Evolutionary conservation across 805 yeast genomes (phyloP).

Genomic region (Yarrowia sp.): DNA sequence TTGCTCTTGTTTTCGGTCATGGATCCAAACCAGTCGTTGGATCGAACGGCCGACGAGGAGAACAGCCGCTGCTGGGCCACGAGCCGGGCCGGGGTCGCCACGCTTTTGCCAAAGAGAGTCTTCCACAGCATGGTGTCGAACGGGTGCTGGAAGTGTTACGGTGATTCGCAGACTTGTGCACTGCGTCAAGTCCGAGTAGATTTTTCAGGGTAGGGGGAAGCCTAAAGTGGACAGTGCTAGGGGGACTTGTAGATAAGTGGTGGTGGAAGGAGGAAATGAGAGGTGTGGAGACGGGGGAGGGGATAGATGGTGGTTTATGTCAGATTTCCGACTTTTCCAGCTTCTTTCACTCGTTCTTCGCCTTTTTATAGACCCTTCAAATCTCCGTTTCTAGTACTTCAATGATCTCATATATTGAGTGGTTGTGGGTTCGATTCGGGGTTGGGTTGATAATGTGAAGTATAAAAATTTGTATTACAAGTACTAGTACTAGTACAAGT

Average conservation of each 20-base stretch:
- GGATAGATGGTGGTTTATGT: no score
- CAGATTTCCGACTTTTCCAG: no score
- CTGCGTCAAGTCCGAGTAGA: not conserved
- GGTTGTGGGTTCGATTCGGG: not conserved
- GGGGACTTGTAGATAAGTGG: no score
- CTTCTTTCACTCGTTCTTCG: no score
- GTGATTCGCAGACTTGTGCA: not conserved
- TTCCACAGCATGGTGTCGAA: not conserved
- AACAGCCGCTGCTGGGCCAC: conserved; percentile 2
- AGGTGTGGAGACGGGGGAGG: no score
- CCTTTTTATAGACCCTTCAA: no score
- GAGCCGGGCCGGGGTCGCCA: not conserved
- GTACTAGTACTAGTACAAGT: no score
- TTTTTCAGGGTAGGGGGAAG: conserved; percentile 2
- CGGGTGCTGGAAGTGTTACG: no score
- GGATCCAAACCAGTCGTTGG: conserved; percentile 36
- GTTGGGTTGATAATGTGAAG: not conserved
- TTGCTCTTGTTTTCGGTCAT: conserved; percentile 36
- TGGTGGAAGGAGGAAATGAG: no score
- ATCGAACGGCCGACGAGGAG: not conserved
- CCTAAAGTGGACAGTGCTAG: not conserved
- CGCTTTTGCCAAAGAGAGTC: conserved; percentile 3
- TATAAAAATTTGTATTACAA: no score
- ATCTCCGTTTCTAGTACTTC: no score
- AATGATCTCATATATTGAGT: no score